A percentile compares a stretch with the other conserved stretches of the same genome.
phyloP scores from a whole-genome alignment of 192 early-diverging fungal species.

The Mortierella antarctica region DNA sequence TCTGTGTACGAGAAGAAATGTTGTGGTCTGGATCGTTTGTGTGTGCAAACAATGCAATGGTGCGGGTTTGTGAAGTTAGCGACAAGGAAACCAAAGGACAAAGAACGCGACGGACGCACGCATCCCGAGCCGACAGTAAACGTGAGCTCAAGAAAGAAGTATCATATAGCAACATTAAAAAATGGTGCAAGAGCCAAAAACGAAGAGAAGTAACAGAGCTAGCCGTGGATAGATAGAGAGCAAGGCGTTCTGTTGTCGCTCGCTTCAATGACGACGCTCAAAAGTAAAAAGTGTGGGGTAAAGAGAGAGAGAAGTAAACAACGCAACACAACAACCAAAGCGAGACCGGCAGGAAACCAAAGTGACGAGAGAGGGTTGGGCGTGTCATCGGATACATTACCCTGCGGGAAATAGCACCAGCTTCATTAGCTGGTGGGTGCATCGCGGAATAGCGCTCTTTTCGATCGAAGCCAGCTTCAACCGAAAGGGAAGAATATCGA shows the following conservation, averaged over 20 bases:
- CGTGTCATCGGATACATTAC: conserved; percentile 13
- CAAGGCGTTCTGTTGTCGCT: not conserved
- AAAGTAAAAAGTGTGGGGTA: not conserved
- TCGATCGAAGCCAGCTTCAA: conserved; percentile 42
- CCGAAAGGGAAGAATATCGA: conserved; percentile 51
- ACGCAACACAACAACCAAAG: not conserved
- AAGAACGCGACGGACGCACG: not conserved
- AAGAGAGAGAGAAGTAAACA: not conserved
- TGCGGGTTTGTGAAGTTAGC: not conserved
- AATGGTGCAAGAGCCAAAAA: not conserved
- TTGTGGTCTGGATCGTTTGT: conserved; percentile 13
- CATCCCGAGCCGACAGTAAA: too few species aligned
- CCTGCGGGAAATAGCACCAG: conserved; percentile 46
- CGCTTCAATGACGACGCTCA: conserved; percentile 11
- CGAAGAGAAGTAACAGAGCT: not conserved
- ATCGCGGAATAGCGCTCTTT: conserved; percentile 45
- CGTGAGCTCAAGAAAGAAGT: too few species aligned
- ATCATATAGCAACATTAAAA: not conserved
- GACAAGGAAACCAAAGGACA: not conserved
- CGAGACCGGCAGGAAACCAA: conserved; percentile 2
- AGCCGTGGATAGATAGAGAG: not conserved
- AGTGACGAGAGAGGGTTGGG: not conserved
- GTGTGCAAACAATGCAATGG: not conserved
- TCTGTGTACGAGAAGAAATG: conserved; percentile 52
- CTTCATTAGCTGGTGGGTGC: conserved; percentile 53